Base-by-base conservation (phyloP, 2,329 filamentous ascomycete species). In the Alternaria dauci region DNA sequence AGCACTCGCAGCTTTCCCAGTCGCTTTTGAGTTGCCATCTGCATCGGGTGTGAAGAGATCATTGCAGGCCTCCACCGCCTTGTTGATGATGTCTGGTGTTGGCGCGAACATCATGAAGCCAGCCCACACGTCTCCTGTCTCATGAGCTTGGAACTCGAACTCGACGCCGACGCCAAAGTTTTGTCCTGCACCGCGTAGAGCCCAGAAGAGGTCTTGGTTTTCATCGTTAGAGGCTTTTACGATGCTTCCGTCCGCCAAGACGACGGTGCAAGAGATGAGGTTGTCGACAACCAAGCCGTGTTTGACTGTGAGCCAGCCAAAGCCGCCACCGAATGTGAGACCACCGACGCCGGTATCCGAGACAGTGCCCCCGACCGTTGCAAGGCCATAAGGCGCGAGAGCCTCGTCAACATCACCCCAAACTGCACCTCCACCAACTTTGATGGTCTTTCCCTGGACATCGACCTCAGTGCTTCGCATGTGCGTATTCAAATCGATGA, bases 101-200 rank as follows among this genome's bases (percentile, higher is more conserved):
- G 55, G 60, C 12, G 56, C 47, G 18, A 53, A 62, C 12, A 62
- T 43, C 52, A 59, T 62, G 23, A 59, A 52, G 34, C 60, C 56
- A 16, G 60, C 60, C 65, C 65, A 69, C 47, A 62, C 18, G 7
- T 59, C 36, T 42, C 52, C 52, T 6, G 63, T 58, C 14, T 63
- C 42, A 20, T 63, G 50, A 52, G 85, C 79, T 68, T 82, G 81
- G 42, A 76, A 76, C 0, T 78, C 54, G 20, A 66, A 61, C 12
- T 55, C 52, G 2, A 83, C 85, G 11, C 87, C 82, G 52, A 88
- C 80, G 50, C 85, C 85, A 61, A 87, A 87, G 72, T 87, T 87
- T 55, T 86, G 83, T 1, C 85, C 86, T 4, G 85, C 86, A 8
- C 86, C 86, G 44, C 79, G 78, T 58, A 88, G 78, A 1, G 77